phyloP scores from a whole-genome alignment of 805 yeast species.

The Yamadazyma paraphyllophila region DNA sequence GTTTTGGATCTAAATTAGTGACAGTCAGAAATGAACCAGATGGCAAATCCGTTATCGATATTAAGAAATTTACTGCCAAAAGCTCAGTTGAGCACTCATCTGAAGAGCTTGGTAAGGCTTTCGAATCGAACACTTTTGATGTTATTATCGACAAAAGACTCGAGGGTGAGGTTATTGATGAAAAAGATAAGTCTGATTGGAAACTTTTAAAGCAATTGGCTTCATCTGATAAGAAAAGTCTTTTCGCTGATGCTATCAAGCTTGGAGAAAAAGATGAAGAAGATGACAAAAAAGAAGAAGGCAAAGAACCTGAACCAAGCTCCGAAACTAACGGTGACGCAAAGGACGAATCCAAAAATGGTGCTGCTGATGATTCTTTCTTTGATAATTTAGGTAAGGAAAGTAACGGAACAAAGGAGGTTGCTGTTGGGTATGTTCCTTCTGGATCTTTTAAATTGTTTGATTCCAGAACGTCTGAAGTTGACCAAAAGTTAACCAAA shows the following conservation, averaged over 20 bases:
- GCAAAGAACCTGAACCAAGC: constrained; percentile 6
- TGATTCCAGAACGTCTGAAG: constrained; percentile 31
- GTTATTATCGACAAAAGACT: constrained; percentile 56
- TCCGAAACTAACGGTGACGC: constrained; percentile 6
- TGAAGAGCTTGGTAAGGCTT: constrained; percentile 51
- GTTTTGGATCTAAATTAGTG: constrained; percentile 90
- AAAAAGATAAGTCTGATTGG: constrained; percentile 61
- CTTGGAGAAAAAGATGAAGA: constrained; percentile 10
- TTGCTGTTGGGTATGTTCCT: constrained; percentile 38
- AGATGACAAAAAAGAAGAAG: constrained; percentile 10
- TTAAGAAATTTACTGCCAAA: constrained; percentile 43
- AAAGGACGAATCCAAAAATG: constrained; percentile 14
- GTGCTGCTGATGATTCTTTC: constrained; percentile 25
- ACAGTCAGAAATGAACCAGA: constrained; percentile 39
- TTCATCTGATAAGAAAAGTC: constrained; percentile 47
- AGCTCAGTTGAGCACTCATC: constrained; percentile 33
- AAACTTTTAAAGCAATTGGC: constrained; percentile 52
- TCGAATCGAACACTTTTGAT: constrained; percentile 52
- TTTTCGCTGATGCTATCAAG: constrained; percentile 36
- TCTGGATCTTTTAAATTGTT: constrained; percentile 50
- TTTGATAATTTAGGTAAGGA: constrained; percentile 37
- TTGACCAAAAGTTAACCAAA: constrained; percentile 38
- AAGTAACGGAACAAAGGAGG: constrained; percentile 7
- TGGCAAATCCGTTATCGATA: constrained; percentile 40
- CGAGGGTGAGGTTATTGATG: constrained; percentile 32